These are phyloP conservation scores for Crithidia fasciculata DNA, from an alignment of 208 protist genomes.

Conservation along the genomic window DNA sequence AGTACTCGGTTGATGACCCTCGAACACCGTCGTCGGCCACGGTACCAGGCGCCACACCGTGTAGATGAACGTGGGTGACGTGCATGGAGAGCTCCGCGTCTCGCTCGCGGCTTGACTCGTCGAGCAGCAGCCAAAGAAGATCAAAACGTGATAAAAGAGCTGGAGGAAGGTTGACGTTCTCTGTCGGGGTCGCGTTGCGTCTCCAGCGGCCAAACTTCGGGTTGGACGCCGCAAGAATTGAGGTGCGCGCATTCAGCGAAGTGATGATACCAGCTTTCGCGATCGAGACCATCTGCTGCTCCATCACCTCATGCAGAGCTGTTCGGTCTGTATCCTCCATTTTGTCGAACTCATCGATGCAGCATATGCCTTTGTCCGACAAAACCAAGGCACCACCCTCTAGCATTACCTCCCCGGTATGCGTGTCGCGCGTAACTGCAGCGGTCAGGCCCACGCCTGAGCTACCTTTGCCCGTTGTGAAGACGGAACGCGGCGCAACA, in stretches of 20 bases:
- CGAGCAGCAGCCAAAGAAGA: conserved; percentile 92
- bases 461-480: conserved; percentile 98
- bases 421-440: conserved; percentile 96
- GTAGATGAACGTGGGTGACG: conserved; percentile 89
- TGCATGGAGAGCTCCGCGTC: conserved; percentile 96
- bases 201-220: conserved; percentile 97
- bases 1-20: conserved; percentile 71
- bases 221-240: conserved; percentile 99
- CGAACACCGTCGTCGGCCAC: conserved; percentile 49
- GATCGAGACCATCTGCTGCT: conserved; percentile 99
- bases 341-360: conserved; percentile 99
- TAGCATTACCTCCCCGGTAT: conserved; percentile 95
- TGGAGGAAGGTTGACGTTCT: conserved; percentile 98
- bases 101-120: conserved; percentile 84
- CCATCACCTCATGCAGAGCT: conserved; percentile 98
- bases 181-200: conserved; percentile 85
- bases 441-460: conserved; percentile 99
- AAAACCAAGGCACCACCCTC: conserved; percentile 98
- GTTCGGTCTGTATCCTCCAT: conserved; percentile 98
- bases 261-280: conserved; percentile 99
- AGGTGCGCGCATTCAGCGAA: conserved; percentile 98
- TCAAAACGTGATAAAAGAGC: conserved; percentile 98
- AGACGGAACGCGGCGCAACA: conserved; percentile 97
- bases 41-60: conserved; percentile 76
- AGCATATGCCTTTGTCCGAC: conserved; percentile 98